These are phyloP conservation scores for Carex arenaria DNA, from an alignment of 202 grass and related monocot species.

Conservation along the genomic window DNA sequence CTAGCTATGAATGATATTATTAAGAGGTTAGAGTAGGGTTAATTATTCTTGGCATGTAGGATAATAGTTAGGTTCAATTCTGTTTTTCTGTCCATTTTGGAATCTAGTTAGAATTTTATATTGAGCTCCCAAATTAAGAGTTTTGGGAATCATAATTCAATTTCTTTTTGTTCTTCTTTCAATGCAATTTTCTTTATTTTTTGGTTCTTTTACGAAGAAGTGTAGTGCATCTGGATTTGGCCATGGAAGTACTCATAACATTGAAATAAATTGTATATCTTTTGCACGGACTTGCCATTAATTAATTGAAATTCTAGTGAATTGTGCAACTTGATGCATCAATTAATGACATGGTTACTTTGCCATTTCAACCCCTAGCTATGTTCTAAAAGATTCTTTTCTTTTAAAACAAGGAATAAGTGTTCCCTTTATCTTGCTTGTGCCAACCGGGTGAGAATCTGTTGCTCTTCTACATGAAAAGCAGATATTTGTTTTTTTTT, in stretches of 20 bases:
- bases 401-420: neutral
- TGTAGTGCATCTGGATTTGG: neutral
- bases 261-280: neutral
- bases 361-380: neutral
- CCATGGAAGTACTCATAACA: neutral
- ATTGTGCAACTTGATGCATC: neutral
- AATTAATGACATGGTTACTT: neutral
- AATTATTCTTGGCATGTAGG: constrained; percentile 14
- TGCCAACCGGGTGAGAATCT: too few relatives aligned
- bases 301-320: constrained; percentile 15
- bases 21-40: constrained; percentile 36
- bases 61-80: neutral
- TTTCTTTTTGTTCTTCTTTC: neutral
- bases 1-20: neutral
- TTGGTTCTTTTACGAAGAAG: neutral
- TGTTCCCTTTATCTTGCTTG: neutral
- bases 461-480: too few relatives aligned
- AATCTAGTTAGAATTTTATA: constrained; percentile 3
- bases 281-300: neutral
- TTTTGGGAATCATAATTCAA: constrained; percentile 1
- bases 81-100: neutral
- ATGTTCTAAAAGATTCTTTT: neutral
- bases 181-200: neutral
- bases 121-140: neutral
- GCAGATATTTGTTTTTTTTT: too few relatives aligned